phyloP scores from a whole-genome alignment of 2,329 filamentous ascomycete genomes.

The Colletotrichum tropicale region DNA sequence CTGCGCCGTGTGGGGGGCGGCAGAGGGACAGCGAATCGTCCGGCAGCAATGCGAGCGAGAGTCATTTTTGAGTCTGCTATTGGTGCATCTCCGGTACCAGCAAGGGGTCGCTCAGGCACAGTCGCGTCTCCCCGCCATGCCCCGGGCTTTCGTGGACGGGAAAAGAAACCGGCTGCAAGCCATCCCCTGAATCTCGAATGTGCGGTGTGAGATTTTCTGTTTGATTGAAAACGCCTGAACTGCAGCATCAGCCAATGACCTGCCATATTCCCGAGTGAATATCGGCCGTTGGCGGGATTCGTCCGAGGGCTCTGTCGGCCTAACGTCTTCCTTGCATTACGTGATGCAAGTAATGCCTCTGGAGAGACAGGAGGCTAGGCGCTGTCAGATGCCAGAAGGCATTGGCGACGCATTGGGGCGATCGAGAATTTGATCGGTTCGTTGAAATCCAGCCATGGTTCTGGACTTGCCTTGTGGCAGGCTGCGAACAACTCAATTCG shows the following conservation, averaged over 20 bases:
- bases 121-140: slow-evolving; percentile 16
- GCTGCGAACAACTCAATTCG: background rate
- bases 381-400: background rate
- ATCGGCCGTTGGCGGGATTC: slow-evolving; percentile 14
- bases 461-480: background rate
- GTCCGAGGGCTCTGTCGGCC: background rate
- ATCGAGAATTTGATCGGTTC: background rate
- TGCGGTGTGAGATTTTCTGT: slow-evolving; percentile 20
- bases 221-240: slow-evolving; percentile 10
- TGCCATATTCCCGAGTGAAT: background rate
- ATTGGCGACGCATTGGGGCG: background rate
- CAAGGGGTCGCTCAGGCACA: slow-evolving; percentile 17
- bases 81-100: background rate
- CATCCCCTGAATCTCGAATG: slow-evolving; percentile 9
- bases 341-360: slow-evolving; percentile 18
- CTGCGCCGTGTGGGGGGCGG: background rate
- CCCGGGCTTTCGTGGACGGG: background rate
- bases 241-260: background rate
- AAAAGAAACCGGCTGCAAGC: slow-evolving; percentile 19
- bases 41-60: background rate
- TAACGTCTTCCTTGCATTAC: slow-evolving; percentile 17
- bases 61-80: background rate
- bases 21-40: background rate
- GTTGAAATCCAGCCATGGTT: background rate
- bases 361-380: background rate